Percentiles rank a stretch among this genome's conserved stretches.
These are phyloP conservation scores for Penicillium janthinellum DNA, from an alignment of 2,329 filamentous ascomycete species.

Conservation along the genomic window DNA sequence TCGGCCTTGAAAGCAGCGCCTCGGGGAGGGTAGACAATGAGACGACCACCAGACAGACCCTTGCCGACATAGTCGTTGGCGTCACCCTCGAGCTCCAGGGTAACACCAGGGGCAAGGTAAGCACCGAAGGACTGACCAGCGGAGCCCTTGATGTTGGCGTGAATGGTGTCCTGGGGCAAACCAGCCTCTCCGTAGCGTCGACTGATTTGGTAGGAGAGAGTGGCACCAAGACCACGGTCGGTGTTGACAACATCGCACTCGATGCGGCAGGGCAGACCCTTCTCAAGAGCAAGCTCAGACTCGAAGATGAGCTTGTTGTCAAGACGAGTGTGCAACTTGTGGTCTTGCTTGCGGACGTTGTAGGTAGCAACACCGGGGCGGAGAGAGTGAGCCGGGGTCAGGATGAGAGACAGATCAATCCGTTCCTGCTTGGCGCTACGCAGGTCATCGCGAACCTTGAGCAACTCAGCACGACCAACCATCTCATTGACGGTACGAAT, in stretches of 20 bases:
- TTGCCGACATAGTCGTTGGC: slow-evolving; percentile 97
- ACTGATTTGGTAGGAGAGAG: slow-evolving; percentile 92
- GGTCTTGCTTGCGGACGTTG: slow-evolving; percentile 97
- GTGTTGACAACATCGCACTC: slow-evolving; percentile 98
- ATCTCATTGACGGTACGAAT: slow-evolving; percentile 97
- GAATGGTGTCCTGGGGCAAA: slow-evolving; percentile 87
- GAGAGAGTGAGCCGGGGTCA: slow-evolving; percentile 94
- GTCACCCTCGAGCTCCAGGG: slow-evolving; percentile 92
- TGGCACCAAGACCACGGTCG: slow-evolving; percentile 89
- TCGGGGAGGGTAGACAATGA: slow-evolving; percentile 91
- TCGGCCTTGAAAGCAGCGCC: slow-evolving; percentile 92
- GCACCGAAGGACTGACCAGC: slow-evolving; percentile 96
- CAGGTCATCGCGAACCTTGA: slow-evolving; percentile 85
- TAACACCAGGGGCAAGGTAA: slow-evolving; percentile 89
- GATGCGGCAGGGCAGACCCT: slow-evolving; percentile 87
- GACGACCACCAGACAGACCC: slow-evolving; percentile 85
- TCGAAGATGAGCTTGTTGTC: slow-evolving; percentile 98
- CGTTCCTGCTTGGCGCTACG: slow-evolving; percentile 87
- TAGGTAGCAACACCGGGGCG: slow-evolving; percentile 93
- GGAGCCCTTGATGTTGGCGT: slow-evolving; percentile 94
- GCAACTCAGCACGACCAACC: slow-evolving; percentile 86
- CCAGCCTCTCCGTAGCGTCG: slow-evolving; percentile 88
- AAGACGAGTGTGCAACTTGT: slow-evolving; percentile 85
- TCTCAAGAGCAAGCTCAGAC: slow-evolving; percentile 90
- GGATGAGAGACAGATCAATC: slow-evolving; percentile 87